A percentile compares a stretch with the other conserved stretches of the same genome.
Evolutionary conservation across 2,329 filamentous ascomycete genomes (phyloP).

Genomic region (Aspergillus unguis): DNA sequence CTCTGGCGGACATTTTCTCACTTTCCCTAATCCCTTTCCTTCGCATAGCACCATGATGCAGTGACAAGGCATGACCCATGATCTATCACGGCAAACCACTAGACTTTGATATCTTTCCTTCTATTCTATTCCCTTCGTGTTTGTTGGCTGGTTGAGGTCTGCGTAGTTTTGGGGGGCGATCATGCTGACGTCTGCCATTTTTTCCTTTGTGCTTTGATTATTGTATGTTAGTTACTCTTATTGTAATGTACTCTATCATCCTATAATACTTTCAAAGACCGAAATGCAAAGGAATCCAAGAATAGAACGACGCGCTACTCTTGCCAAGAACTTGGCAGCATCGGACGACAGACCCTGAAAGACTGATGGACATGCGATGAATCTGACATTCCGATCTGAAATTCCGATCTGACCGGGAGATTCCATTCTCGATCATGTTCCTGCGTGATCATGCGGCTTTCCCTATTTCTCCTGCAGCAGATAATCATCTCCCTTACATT

Average conservation of each 20-base stretch:
- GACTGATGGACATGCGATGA: too few relatives aligned
- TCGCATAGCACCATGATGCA: conserved; percentile 13
- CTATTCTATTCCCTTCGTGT: neutral
- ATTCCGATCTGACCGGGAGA: neutral
- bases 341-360: neutral
- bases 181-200: neutral
- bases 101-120: conserved; percentile 15
- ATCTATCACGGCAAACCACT: conserved; percentile 17
- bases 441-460: neutral
- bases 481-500: neutral
- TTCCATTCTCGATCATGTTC: neutral
- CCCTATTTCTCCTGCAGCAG: neutral
- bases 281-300: too few relatives aligned
- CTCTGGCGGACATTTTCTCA: conserved; percentile 14
- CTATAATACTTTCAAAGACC: neutral
- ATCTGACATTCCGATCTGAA: too few relatives aligned
- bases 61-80: conserved; percentile 11
- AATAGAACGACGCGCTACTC: too few relatives aligned
- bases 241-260: neutral
- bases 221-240: neutral
- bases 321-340: neutral
- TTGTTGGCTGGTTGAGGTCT: conserved; percentile 2
- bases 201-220: conserved; percentile 1
- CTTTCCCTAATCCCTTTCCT: conserved; percentile 9
- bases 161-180: conserved; percentile 16